Evolutionary conservation across 768 basidiomycete genomes (phyloP).

Genomic region (Tylopilus intermedius): DNA sequence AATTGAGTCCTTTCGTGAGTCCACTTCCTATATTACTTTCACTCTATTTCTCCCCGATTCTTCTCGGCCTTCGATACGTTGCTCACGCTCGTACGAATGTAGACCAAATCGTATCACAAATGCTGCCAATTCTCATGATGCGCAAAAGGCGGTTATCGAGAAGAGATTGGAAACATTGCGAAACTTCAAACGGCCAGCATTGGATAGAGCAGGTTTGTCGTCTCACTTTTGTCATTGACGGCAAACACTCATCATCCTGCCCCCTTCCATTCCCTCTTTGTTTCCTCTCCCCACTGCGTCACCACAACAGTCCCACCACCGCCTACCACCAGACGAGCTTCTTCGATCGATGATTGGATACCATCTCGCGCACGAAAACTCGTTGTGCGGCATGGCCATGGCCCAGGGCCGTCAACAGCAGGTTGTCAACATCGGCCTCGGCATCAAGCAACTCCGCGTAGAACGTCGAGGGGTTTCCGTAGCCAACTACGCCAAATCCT

Average conservation of each 20-base stretch:
- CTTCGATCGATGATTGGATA: slow-evolving; percentile 80
- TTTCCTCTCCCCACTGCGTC: neutral
- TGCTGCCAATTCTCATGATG: slow-evolving; percentile 83
- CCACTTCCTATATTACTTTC: neutral
- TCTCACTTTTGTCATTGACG: neutral
- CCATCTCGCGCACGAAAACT: slow-evolving; percentile 62
- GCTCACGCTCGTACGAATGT: neutral
- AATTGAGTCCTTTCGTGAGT: slow-evolving; percentile 66
- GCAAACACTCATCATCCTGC: slow-evolving; percentile 2
- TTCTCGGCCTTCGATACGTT: neutral
- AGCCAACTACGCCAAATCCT: slow-evolving; percentile 60
- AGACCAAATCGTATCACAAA: slow-evolving; percentile 72
- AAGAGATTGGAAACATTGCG: slow-evolving; percentile 64
- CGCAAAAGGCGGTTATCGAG: slow-evolving; percentile 74
- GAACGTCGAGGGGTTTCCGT: slow-evolving; percentile 58
- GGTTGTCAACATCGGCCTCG: slow-evolving; percentile 78
- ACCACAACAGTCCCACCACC: slow-evolving; percentile 43
- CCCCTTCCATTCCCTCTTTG: neutral
- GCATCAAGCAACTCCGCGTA: slow-evolving; percentile 62
- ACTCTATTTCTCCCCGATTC: neutral
- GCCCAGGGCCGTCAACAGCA: slow-evolving; percentile 71
- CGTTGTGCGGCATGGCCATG: slow-evolving; percentile 77
- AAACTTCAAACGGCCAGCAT: slow-evolving; percentile 60
- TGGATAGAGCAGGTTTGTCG: slow-evolving; percentile 72
- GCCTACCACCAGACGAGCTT: slow-evolving; percentile 58